Conservation (phyloP, 2,329 filamentous ascomycete genomes). For the Phoma sp. region DNA sequence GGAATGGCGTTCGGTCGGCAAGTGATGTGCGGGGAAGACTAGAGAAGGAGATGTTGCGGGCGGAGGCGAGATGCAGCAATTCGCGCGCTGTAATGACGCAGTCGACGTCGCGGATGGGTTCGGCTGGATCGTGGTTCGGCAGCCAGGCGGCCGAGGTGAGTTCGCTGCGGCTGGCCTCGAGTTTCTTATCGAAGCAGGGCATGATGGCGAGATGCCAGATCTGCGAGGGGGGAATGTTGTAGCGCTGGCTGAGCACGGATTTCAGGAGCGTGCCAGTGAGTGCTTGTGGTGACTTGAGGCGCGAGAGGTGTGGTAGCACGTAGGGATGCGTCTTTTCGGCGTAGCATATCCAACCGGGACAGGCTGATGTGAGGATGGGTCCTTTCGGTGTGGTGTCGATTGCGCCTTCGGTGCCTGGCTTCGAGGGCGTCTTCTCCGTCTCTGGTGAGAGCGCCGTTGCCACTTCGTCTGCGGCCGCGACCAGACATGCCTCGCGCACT, state of each 20-base stretch:
- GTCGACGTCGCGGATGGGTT: slow-evolving; percentile 80
- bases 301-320: slow-evolving; percentile 87
- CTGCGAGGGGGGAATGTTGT: slow-evolving; percentile 74
- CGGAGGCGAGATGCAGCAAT: slow-evolving; percentile 85
- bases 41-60: slow-evolving; percentile 79
- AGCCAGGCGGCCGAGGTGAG: slow-evolving; percentile 81
- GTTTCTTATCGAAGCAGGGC: slow-evolving; percentile 99
- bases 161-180: slow-evolving; percentile 93
- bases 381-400: slow-evolving; percentile 57
- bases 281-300: slow-evolving; percentile 92
- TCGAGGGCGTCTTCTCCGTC: slow-evolving; percentile 28
- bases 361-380: slow-evolving; percentile 85
- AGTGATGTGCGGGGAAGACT: slow-evolving; percentile 67
- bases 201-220: slow-evolving; percentile 97
- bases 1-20: slow-evolving; percentile 66
- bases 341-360: slow-evolving; percentile 98
- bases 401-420: slow-evolving; percentile 41
- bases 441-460: slow-evolving; percentile 43
- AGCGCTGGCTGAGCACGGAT: slow-evolving; percentile 75
- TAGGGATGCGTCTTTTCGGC: slow-evolving; percentile 98
- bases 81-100: slow-evolving; percentile 98
- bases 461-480: slow-evolving; percentile 60
- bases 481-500: slow-evolving; percentile 81
- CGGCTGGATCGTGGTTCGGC: slow-evolving; percentile 31
- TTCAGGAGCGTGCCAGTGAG: slow-evolving; percentile 90